A percentile compares a stretch with the other conserved stretches of the same genome.
Conservation (phyloP, 169 alveolate species). For the Amoebophrya sp. region DNA sequence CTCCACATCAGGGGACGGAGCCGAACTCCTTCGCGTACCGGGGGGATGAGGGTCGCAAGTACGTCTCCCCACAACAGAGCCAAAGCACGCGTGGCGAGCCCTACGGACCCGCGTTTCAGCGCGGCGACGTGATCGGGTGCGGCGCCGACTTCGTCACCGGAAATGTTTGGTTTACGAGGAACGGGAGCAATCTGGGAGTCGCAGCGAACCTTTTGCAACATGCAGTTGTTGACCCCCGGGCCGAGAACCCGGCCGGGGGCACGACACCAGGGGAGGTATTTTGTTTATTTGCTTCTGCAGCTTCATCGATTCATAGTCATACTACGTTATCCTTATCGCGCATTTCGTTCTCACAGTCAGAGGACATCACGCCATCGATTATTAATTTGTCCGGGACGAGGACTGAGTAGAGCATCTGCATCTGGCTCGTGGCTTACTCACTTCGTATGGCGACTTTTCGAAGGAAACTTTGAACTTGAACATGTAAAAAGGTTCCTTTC, state of each 20-base stretch:
- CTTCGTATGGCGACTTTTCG: not conserved
- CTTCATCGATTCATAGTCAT: too few species aligned
- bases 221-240: too few species aligned
- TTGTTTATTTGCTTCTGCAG: too few species aligned
- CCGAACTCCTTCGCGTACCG: not conserved
- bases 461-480: not conserved
- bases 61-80: not conserved
- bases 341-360: too few species aligned
- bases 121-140: not conserved
- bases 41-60: not conserved
- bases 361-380: not conserved
- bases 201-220: not conserved
- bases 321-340: too few species aligned
- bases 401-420: not conserved
- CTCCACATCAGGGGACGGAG: not conserved
- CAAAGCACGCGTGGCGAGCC: too few species aligned
- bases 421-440: not conserved
- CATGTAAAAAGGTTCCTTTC: not conserved
- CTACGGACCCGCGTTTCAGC: not conserved
- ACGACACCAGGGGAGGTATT: too few species aligned
- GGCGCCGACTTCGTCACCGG: not conserved
- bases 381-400: not conserved
- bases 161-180: not conserved
- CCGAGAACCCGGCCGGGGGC: too few species aligned
- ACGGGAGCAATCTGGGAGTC: not conserved